These are phyloP conservation scores for Tricholoma furcatifolium DNA, from an alignment of 768 basidiomycete genomes.

Conservation along the genomic window DNA sequence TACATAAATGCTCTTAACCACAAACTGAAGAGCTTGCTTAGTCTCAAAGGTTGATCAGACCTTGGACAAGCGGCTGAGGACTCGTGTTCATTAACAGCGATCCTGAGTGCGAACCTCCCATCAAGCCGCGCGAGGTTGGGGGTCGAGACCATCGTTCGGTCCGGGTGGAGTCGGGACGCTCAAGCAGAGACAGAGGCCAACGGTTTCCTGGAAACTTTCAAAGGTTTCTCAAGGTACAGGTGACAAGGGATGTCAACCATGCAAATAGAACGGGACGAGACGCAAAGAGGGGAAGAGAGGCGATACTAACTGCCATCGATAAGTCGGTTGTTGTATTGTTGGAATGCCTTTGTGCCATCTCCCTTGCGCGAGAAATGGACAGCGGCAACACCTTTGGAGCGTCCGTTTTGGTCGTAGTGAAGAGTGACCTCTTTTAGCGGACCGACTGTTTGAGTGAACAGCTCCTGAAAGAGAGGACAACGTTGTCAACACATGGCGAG, in stretches of 20 bases:
- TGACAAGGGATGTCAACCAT: constrained; percentile 21
- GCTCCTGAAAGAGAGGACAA: constrained; percentile 57
- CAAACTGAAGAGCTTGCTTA: constrained; percentile 6
- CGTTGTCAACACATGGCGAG: neutral
- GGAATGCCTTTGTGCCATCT: constrained; percentile 88
- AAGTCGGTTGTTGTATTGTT: constrained; percentile 96
- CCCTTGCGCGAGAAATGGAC: constrained; percentile 85
- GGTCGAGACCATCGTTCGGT: constrained; percentile 22
- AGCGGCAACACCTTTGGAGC: constrained; percentile 88
- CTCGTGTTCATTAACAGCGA: constrained; percentile 1
- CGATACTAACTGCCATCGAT: constrained; percentile 99
- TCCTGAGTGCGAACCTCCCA: neutral
- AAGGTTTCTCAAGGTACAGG: constrained; percentile 30
- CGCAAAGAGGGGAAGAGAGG: constrained; percentile 44
- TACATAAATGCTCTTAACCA: neutral
- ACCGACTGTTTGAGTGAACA: constrained; percentile 90
- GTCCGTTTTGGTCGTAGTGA: constrained; percentile 80
- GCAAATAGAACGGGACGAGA: constrained; percentile 35
- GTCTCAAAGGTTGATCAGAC: constrained; percentile 14
- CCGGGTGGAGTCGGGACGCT: constrained; percentile 13
- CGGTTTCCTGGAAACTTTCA: constrained; percentile 37
- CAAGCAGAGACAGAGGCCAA: constrained; percentile 44
- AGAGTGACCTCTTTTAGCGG: constrained; percentile 82
- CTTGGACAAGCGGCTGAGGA: constrained; percentile 1
- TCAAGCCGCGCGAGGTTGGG: constrained; percentile 19